Evolutionary conservation across 108 stramenopile genomes (phyloP).

Genomic region (Nitzschia inconspicua): DNA sequence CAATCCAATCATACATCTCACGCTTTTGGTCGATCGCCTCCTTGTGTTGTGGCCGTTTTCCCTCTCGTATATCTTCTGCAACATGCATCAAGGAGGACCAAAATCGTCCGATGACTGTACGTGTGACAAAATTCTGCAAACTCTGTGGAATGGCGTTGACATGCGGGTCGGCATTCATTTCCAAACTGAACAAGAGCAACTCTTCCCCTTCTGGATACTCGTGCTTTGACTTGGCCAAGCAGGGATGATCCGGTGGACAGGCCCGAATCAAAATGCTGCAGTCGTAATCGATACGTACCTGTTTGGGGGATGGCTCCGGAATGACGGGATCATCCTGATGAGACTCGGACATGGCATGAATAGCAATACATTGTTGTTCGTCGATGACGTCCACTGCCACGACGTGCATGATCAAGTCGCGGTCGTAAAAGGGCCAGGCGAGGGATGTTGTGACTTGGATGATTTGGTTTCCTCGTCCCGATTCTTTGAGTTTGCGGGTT

Average conservation of each 20-base stretch:
- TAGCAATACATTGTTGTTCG: slow-evolving; percentile 29
- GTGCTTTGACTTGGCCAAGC: slow-evolving; percentile 14
- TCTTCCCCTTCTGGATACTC: slow-evolving; percentile 26
- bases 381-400: slow-evolving; percentile 60
- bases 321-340: slow-evolving; percentile 27
- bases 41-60: slow-evolving; percentile 45
- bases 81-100: slow-evolving; percentile 60
- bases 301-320: slow-evolving; percentile 23
- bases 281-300: slow-evolving; percentile 44
- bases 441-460: slow-evolving; percentile 44
- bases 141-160: slow-evolving; percentile 42
- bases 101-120: slow-evolving; percentile 50
- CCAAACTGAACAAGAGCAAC: slow-evolving; percentile 48
- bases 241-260: slow-evolving; percentile 67
- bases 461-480: slow-evolving; percentile 54
- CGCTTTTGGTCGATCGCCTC: slow-evolving; percentile 53
- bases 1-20: slow-evolving; percentile 68
- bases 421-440: slow-evolving; percentile 51
- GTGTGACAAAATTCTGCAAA: slow-evolving; percentile 60
- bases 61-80: slow-evolving; percentile 64
- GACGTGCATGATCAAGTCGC: slow-evolving; percentile 52
- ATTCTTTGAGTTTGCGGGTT: slow-evolving; percentile 55
- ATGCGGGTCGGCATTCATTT: slow-evolving; percentile 37
- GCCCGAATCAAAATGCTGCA: slow-evolving; percentile 53
- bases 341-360: slow-evolving; percentile 34